Conservation (phyloP, 805 yeast species). For the Candida sakaeoensis region DNA sequence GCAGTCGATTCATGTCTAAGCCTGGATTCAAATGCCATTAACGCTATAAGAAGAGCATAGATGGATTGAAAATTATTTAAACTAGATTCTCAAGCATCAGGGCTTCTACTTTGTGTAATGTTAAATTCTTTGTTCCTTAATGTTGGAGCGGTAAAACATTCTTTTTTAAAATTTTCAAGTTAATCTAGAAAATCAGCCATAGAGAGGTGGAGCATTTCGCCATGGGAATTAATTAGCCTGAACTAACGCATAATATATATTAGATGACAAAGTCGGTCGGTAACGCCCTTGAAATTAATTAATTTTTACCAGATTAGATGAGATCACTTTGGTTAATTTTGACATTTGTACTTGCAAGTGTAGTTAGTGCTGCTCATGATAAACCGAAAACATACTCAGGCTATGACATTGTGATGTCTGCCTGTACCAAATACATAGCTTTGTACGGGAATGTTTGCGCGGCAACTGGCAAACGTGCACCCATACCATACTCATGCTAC, state of each 20-base stretch:
- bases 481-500: constrained; percentile 11
- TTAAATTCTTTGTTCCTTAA: constrained; percentile 1
- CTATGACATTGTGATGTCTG: constrained; percentile 12
- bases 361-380: constrained; percentile 1
- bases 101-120: neutral
- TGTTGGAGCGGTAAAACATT: neutral
- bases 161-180: neutral
- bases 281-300: no score
- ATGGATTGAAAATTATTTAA: neutral
- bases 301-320: no score
- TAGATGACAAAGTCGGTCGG: neutral
- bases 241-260: neutral
- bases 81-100: neutral
- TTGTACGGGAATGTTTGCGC: constrained; percentile 15
- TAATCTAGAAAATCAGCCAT: constrained; percentile 8
- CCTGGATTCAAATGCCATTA: neutral
- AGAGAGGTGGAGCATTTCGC: neutral
- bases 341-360: neutral
- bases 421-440: constrained; percentile 14
- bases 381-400: constrained; percentile 8
- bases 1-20: neutral
- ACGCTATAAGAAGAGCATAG: no score
- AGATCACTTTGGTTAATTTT: neutral
- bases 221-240: neutral
- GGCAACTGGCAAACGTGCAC: constrained; percentile 2